A percentile compares a stretch with the other conserved stretches of the same genome.
These are phyloP conservation scores for Paramecium tetraurelia DNA, from an alignment of 73 alveolate genomes.

Conservation along the genomic window DNA sequence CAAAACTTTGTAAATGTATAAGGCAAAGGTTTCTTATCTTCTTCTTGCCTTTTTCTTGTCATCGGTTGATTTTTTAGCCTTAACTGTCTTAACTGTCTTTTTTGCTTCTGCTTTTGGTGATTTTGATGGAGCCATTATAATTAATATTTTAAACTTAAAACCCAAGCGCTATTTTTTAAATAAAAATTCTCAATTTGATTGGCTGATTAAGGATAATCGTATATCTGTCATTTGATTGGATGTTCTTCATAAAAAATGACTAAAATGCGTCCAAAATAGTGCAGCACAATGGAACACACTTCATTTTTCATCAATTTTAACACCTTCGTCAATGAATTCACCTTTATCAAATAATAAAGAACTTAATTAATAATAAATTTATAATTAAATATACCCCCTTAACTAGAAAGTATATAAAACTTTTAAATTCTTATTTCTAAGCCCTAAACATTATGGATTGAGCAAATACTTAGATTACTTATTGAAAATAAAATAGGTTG, in stretches of 20 bases:
- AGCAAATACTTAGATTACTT: neutral
- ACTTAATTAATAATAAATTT: neutral
- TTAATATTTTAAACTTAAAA: constrained; percentile 2
- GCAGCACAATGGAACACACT: constrained; percentile 8
- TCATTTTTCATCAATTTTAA: neutral
- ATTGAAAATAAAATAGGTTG: no score
- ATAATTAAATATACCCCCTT: neutral
- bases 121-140: constrained; percentile 62
- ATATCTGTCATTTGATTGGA: constrained; percentile 10
- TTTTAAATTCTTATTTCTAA: no score
- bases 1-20: constrained; percentile 72
- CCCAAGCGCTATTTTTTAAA: neutral
- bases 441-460: neutral
- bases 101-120: constrained; percentile 66
- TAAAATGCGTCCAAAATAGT: neutral
- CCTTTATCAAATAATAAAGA: neutral
- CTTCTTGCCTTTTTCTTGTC: constrained; percentile 65
- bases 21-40: constrained; percentile 72
- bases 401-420: neutral
- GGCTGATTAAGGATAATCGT: constrained; percentile 32
- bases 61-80: constrained; percentile 51
- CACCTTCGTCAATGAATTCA: neutral
- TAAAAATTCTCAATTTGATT: neutral
- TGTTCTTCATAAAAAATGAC: neutral
- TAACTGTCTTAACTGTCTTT: constrained; percentile 66